Percentiles rank a stretch among this genome's conserved stretches.
These are phyloP conservation scores for Dacryopinax spathularia DNA, from an alignment of 768 basidiomycete species.

Conservation along the genomic window DNA sequence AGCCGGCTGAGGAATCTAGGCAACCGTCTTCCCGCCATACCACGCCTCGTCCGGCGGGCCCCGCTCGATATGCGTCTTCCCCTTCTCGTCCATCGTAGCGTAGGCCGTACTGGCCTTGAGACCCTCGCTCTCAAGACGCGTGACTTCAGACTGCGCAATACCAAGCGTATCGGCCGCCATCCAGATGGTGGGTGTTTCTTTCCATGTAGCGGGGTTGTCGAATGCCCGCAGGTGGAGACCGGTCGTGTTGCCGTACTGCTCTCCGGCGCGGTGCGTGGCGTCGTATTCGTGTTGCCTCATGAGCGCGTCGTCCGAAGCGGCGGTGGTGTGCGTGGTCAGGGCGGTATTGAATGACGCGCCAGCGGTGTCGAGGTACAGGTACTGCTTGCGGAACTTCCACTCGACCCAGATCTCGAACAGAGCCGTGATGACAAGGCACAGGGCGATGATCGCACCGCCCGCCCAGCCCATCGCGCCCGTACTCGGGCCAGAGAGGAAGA, in stretches of 20 bases:
- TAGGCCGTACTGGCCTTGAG: conserved; percentile 23
- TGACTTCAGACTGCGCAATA: conserved; percentile 21
- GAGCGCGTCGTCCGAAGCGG: conserved; percentile 5
- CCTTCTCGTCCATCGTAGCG: conserved; percentile 21
- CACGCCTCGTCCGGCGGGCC: conserved; percentile 24
- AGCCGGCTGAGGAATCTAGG: too few relatives aligned
- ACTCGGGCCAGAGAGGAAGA: conserved; percentile 20
- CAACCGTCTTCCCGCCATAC: conserved; percentile 13
- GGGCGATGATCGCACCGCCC: conserved; percentile 24
- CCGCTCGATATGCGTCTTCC: conserved; percentile 18
- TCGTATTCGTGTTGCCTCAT: conserved; percentile 12
- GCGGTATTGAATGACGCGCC: not conserved
- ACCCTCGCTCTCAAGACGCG: conserved; percentile 17
- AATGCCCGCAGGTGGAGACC: conserved; percentile 24
- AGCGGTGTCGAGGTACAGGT: conserved; percentile 8
- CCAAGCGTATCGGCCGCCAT: conserved; percentile 23
- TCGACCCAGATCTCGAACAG: conserved; percentile 22
- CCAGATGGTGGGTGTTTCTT: conserved; percentile 26
- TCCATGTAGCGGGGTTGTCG: conserved; percentile 27
- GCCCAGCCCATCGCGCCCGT: conserved; percentile 18
- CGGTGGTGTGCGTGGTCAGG: not conserved
- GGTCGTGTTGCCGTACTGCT: conserved; percentile 21
- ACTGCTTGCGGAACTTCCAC: conserved; percentile 11
- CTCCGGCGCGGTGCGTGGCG: conserved; percentile 9
- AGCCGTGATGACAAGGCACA: conserved; percentile 19